Conservation (phyloP, 2,329 filamentous ascomycete species). For the Pestalotiopsis sp. region DNA sequence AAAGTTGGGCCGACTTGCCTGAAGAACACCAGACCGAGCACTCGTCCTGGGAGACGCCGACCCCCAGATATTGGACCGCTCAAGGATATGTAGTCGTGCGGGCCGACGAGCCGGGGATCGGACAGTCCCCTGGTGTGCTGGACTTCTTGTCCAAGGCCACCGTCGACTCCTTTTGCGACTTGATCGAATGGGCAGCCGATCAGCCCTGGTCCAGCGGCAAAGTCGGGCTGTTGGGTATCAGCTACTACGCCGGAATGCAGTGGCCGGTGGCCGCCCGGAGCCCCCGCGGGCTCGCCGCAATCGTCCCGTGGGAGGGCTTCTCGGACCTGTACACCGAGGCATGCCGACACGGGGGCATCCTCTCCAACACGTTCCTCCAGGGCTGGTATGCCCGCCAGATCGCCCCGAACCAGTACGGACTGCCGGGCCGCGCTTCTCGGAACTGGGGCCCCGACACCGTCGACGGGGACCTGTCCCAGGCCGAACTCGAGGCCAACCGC, state of each 20-base stretch:
- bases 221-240: conserved; percentile 49
- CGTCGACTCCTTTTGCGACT: conserved; percentile 49
- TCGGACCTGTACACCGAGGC: conserved; percentile 58
- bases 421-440: conserved; percentile 31
- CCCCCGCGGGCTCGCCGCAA: conserved; percentile 48
- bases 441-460: conserved; percentile 48
- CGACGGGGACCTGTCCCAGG: conserved; percentile 59
- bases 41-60: conserved; percentile 62
- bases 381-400: conserved; percentile 73
- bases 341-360: conserved; percentile 63
- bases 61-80: conserved; percentile 57
- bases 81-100: conserved; percentile 59
- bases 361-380: conserved; percentile 59
- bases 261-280: conserved; percentile 51
- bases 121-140: conserved; percentile 48
- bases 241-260: conserved; percentile 51
- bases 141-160: conserved; percentile 53
- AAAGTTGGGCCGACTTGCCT: background rate
- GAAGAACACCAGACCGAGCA: conserved; percentile 53
- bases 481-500: conserved; percentile 51
- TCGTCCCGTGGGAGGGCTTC: conserved; percentile 55
- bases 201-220: conserved; percentile 51
- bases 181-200: conserved; percentile 51
- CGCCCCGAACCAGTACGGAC: conserved; percentile 69
- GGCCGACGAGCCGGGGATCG: conserved; percentile 51